These are phyloP conservation scores for Actinomucor elegans DNA, from an alignment of 371 early-diverging fungal genomes.

Conservation along the genomic window DNA sequence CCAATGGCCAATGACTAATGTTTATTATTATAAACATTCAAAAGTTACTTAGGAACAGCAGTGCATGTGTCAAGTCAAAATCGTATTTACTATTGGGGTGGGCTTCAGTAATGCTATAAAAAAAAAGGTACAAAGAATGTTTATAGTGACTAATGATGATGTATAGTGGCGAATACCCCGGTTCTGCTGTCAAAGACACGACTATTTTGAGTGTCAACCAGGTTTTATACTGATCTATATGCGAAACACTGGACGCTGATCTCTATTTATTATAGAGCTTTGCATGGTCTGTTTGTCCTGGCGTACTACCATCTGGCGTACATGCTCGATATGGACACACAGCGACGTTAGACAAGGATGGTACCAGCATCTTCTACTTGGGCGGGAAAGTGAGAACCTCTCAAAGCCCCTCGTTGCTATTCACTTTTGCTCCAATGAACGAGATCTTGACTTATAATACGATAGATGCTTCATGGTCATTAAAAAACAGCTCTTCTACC, in stretches of 20 bases:
- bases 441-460: conserved; percentile 15
- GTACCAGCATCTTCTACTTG: conserved; percentile 12
- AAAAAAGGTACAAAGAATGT: conserved; percentile 8
- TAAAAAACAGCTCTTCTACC: conserved; percentile 1
- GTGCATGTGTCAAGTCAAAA: conserved; percentile 8
- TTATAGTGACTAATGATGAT: neutral
- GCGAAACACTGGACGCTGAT: too few relatives aligned
- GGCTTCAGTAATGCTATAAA: too few relatives aligned
- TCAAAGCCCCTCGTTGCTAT: too few relatives aligned
- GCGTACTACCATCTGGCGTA: conserved; percentile 3
- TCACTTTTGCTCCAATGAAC: conserved; percentile 3
- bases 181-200: conserved; percentile 3
- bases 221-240: too few relatives aligned
- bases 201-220: too few relatives aligned
- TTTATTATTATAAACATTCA: neutral
- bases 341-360: conserved; percentile 12
- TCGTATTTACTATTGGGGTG: conserved; percentile 17
- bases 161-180: conserved; percentile 12
- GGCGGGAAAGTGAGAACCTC: conserved; percentile 10
- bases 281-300: conserved; percentile 2
- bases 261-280: conserved; percentile 13
- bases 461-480: conserved; percentile 2
- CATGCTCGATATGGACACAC: conserved; percentile 15
- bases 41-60: conserved; percentile 17
- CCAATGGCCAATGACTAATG: neutral